A percentile compares a stretch with the other conserved stretches of the same genome.
Conservation (phyloP, 139 green algal species). For the Desmodesmus armatus region DNA sequence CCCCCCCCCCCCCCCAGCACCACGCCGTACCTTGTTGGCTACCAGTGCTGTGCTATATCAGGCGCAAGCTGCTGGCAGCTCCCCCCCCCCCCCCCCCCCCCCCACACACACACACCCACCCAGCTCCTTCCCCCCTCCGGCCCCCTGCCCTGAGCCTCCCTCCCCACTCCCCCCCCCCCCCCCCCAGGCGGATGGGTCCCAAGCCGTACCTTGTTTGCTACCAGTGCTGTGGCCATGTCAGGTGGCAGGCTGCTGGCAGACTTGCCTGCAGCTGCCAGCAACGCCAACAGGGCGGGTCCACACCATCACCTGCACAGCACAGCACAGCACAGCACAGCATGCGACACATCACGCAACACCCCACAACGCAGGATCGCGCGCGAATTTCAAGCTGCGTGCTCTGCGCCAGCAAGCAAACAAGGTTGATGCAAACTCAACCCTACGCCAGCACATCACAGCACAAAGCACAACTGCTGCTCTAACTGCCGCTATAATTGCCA, state of each 20-base stretch:
- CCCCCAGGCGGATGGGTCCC: not conserved
- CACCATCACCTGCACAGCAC: not conserved
- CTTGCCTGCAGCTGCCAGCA: slow-evolving; percentile 62
- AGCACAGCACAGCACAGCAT: not conserved
- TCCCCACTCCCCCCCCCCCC: not conserved
- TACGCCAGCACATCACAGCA: not conserved
- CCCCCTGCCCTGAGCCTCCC: no score
- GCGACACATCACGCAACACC: not conserved
- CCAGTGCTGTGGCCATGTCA: slow-evolving; percentile 77
- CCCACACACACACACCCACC: not conserved
- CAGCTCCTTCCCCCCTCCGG: not conserved
- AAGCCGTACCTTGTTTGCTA: slow-evolving; percentile 70
- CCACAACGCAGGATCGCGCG: not conserved
- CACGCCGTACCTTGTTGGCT: no score
- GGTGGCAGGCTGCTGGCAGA: slow-evolving; percentile 63
- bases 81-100: not conserved
- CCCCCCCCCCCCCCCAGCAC: no score
- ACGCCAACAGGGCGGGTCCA: slow-evolving; percentile 34
- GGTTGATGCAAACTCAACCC: no score
- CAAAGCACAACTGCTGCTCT: not conserved
- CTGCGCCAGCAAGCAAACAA: not conserved
- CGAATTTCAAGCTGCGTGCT: not conserved
- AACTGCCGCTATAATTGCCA: not conserved
- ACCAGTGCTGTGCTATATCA: no score
- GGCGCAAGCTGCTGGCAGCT: not conserved